Percentiles rank a stretch among this genome's conserved stretches.
Evolutionary conservation across 2,329 filamentous ascomycete genomes (phyloP).

Genomic region (Colletotrichum liriopes): DNA sequence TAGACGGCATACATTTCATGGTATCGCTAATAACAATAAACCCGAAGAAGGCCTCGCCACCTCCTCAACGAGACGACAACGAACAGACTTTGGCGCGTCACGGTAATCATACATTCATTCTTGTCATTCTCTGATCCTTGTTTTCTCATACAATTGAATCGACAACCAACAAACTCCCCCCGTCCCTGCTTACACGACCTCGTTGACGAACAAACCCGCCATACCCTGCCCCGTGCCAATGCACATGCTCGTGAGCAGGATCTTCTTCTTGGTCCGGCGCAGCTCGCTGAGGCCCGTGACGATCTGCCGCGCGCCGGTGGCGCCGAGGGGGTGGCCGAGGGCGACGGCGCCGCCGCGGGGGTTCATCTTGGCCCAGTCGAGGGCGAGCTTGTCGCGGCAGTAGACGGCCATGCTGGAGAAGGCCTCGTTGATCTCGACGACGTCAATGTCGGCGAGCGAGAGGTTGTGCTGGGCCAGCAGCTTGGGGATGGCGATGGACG

Average conservation of each 20-base stretch:
- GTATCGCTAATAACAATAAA: no score
- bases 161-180: neutral
- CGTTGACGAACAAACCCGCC: constrained; percentile 77
- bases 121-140: neutral
- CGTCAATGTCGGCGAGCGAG: constrained; percentile 85
- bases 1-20: neutral
- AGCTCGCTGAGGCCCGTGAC: constrained; percentile 92
- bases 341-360: constrained; percentile 86
- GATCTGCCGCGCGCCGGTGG: constrained; percentile 85
- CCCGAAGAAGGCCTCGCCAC: neutral
- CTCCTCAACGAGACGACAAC: no score
- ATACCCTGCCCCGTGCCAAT: constrained; percentile 80
- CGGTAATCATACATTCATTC: constrained; percentile 7
- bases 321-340: constrained; percentile 85
- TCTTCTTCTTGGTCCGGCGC: constrained; percentile 88
- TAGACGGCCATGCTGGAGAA: constrained; percentile 99
- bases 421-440: constrained; percentile 96
- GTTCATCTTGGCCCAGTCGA: constrained; percentile 86
- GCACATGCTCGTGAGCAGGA: constrained; percentile 93
- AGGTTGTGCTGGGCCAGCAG: constrained; percentile 86
- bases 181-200: constrained; percentile 50
- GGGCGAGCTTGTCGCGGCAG: constrained; percentile 81
- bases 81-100: neutral
- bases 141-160: no score
- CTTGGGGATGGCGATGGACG: constrained; percentile 83